Conservation (phyloP, 768 basidiomycete genomes). For the Boletus edulis region DNA sequence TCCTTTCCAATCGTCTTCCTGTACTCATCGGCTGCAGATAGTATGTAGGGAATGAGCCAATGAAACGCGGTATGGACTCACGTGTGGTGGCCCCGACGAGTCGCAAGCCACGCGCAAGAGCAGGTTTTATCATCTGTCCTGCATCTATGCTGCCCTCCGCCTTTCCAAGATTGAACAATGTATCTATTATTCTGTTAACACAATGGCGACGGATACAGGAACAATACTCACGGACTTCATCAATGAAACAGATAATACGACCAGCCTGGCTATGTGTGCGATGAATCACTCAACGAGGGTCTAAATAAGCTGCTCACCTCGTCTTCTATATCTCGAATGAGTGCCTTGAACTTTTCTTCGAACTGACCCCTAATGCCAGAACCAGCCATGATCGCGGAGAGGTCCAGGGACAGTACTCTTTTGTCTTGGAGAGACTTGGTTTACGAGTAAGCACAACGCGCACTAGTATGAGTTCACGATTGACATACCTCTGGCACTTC, state of each 20-base stretch:
- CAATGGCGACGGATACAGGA: neutral
- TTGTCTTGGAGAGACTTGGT: slow-evolving; percentile 78
- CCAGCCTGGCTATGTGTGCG: slow-evolving; percentile 45
- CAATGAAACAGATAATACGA: slow-evolving; percentile 89
- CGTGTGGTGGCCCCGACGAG: slow-evolving; percentile 91
- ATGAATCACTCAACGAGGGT: slow-evolving; percentile 21
- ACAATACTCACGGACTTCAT: slow-evolving; percentile 80
- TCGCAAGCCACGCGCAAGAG: slow-evolving; percentile 81
- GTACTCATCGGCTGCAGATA: slow-evolving; percentile 67
- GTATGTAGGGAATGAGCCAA: neutral
- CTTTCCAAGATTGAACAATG: slow-evolving; percentile 85
- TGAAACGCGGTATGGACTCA: slow-evolving; percentile 34
- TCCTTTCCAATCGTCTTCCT: slow-evolving; percentile 91
- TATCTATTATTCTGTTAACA: slow-evolving; percentile 42
- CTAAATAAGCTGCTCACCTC: slow-evolving; percentile 46
- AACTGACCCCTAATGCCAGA: slow-evolving; percentile 92
- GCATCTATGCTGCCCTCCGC: slow-evolving; percentile 91
- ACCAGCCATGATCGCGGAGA: slow-evolving; percentile 82
- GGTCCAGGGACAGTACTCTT: slow-evolving; percentile 83
- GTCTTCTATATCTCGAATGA: slow-evolving; percentile 87
- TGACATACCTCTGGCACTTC: slow-evolving; percentile 82
- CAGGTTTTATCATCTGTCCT: slow-evolving; percentile 92
- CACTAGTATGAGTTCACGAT: neutral
- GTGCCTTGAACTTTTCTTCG: slow-evolving; percentile 89
- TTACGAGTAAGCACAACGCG: neutral